Conservation (phyloP, 306 rosid species). For the Astragalus membranaceus region DNA sequence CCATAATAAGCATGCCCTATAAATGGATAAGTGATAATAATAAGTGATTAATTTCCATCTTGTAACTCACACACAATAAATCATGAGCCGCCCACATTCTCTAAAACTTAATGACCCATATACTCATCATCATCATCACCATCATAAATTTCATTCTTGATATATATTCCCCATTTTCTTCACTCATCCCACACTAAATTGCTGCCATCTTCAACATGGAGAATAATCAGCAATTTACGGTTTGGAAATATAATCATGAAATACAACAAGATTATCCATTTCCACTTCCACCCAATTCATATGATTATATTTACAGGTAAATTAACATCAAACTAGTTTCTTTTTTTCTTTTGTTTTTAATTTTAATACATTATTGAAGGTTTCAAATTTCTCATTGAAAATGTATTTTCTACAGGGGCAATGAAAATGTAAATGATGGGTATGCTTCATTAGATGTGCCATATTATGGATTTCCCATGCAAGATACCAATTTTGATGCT, state of each 20-base stretch:
- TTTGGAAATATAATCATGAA: constrained; percentile 16
- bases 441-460: constrained; percentile 27
- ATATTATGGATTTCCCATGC: constrained; percentile 25
- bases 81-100: constrained; percentile 47
- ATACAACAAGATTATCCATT: constrained; percentile 28
- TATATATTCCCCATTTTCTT: background rate
- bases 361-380: background rate
- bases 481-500: constrained; percentile 25
- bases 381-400: background rate
- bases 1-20: background rate
- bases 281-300: constrained; percentile 5
- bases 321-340: background rate
- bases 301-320: constrained; percentile 18
- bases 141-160: background rate
- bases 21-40: background rate
- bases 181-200: background rate
- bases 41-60: constrained; percentile 24
- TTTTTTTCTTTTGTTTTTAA: background rate
- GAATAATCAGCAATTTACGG: constrained; percentile 1
- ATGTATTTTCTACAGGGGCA: background rate
- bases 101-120: constrained; percentile 3
- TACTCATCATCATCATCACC: background rate
- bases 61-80: constrained; percentile 46
- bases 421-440: constrained; percentile 20
- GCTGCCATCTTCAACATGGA: constrained; percentile 11